Base-by-base conservation (phyloP, 768 basidiomycete species). In the Exsudoporus frostii region DNA sequence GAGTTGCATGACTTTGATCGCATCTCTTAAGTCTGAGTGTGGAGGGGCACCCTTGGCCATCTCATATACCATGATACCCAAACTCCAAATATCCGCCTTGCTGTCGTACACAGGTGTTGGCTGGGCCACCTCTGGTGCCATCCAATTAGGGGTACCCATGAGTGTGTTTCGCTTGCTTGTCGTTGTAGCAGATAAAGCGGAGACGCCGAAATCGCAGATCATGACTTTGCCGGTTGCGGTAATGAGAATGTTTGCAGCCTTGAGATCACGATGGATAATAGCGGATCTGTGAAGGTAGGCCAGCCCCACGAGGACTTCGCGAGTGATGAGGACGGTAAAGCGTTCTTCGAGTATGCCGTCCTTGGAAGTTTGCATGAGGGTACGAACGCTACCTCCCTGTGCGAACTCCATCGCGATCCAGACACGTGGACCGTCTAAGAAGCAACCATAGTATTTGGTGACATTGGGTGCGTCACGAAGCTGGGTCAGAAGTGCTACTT, bases 351-450 rank as follows among this genome's bases (percentile, higher is more conserved):
- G 72, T 48, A 82, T 78, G 0, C 82, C 83, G 54, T 83, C 81
- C 57, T 77, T 83, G 57, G 84, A 83, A 0, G 91, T 87, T 69
- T 97, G 93, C 86, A 97, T 94, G 60, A 99, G 78, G 3, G 92
- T 90, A 42, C 91, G 78, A 7, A 98, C 91, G 65, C 92, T 95
- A 7, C 97, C 97, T 6, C 96, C 96, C 57, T 93, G 86, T 8
- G 97, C 97, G 62, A 86, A 86, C 69, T 99, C 97, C 97, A 99
- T 99, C 34, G 88, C 92, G 61, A 99, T 98, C 95, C 97, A 99
- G 10, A 99, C 92, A 45, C 92, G 89, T 27, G 93, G 90, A 0
- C 94, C 95, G 65, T 96, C 90, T 66, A 97, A 80, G 72, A 90
- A 87, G 73, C 93, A 97, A n/a, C 93, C 96, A 71, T 86, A 97